Base-by-base conservation (phyloP, 2,329 filamentous ascomycete genomes). In the Raffaelea deltoideospora region DNA sequence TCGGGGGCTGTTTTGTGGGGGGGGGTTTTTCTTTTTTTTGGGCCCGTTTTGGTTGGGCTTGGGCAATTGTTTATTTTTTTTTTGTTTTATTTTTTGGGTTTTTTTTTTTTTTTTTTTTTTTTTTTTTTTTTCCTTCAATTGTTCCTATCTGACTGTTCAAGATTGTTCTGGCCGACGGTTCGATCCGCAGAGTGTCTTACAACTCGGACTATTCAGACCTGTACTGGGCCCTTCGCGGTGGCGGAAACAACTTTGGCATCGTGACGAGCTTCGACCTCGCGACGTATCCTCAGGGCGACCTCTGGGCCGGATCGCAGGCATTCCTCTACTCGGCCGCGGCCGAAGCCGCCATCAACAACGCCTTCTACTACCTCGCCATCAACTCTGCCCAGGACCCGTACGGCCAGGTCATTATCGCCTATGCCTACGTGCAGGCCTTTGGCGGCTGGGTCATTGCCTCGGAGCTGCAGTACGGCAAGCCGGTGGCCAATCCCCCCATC, bases 231-330 rank as follows among this genome's bases (percentile, higher is more conserved):
- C 57, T 75, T 4, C 64, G 65, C 38, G 72, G 70, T 10, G 70
- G 72, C 14, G 63, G 64, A n/a, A 69, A 63, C 50, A 72, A 69
- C 47, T 72, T 65, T 41, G 69, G 67, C 31, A 58, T 69, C 42
- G 60, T 67, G 6, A 64, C 64, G 10, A 53, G 54, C 5, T 65
- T 64, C 44, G 47, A 58, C 10, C 48, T 70, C 8, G 50, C 59
- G 41, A 58, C 60, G 0, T 57, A 60, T 43, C 48, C 48, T 5
- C 54, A 60, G 19, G 57, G 53, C 15, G 41, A 58, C n/a, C 43
- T 64, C 35, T 64, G 57, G 55, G 61, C 60, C 14, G 61, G 34
- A 19, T 59, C 17, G 56, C 53, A 41, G 46, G 57, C 28, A 42
- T 29, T 15, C 20, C 53, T 37, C 61, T 58, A 36, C 47, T 51